Conservation (phyloP, 2,329 filamentous ascomycete genomes). For the Cercospora sp. region DNA sequence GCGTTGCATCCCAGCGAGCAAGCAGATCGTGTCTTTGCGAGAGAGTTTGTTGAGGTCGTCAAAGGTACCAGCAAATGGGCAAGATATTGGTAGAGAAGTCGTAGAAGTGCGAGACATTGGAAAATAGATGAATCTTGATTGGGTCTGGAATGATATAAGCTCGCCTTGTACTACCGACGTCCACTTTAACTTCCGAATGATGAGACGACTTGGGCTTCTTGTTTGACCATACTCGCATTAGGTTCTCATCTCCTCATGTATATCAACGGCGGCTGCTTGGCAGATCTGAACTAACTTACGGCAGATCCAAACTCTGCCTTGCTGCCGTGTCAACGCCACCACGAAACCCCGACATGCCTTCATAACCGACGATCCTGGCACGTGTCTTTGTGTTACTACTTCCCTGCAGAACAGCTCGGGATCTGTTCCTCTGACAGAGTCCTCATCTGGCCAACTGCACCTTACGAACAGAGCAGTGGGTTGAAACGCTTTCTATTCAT, state of each 20-base stretch:
- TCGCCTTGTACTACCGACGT: neutral
- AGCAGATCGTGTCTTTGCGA: slow-evolving; percentile 59
- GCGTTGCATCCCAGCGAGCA: slow-evolving; percentile 70
- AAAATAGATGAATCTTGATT: neutral
- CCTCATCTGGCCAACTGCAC: neutral
- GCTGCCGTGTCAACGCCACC: neutral
- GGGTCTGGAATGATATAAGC: neutral
- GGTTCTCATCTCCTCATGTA: neutral
- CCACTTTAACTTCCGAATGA: neutral
- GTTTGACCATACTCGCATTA: neutral
- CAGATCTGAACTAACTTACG: neutral
- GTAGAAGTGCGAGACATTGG: neutral
- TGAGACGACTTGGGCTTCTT: neutral
- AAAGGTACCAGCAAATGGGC: slow-evolving; percentile 52
- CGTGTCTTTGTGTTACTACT: neutral
- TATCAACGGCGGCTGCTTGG: neutral
- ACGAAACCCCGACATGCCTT: neutral
- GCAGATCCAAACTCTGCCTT: neutral
- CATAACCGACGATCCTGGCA: neutral
- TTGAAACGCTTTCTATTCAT: neutral
- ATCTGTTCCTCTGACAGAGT: neutral
- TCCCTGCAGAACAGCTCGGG: neutral
- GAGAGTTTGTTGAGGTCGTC: slow-evolving; percentile 58
- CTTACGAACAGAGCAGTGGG: neutral
- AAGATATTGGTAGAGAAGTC: slow-evolving; percentile 43